Conservation (phyloP, 2,329 filamentous ascomycete genomes). For the Xylaria sp. region DNA sequence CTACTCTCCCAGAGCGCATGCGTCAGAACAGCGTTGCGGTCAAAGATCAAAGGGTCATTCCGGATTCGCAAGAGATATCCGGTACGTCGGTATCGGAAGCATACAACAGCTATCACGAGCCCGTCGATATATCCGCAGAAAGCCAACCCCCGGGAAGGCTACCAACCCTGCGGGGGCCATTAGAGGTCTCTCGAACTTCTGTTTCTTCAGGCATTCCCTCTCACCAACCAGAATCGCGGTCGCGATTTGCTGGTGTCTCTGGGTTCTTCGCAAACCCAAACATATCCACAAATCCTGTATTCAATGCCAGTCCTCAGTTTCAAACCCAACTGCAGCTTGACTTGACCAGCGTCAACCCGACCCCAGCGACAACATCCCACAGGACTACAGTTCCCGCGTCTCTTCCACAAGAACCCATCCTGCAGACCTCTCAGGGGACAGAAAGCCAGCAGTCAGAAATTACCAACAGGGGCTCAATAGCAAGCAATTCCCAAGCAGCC, state of each 20-base stretch:
- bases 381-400: conserved; percentile 33
- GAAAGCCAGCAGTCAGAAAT: conserved; percentile 33
- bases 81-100: conserved; percentile 39
- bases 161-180: conserved; percentile 15
- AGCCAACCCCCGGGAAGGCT: conserved; percentile 25
- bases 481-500: conserved; percentile 45
- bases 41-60: conserved; percentile 43
- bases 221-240: conserved; percentile 44
- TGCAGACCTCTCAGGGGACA: conserved; percentile 24
- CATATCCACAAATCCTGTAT: conserved; percentile 25
- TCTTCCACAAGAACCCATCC: conserved; percentile 16
- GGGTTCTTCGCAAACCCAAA: conserved; percentile 29
- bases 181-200: conserved; percentile 14
- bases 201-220: conserved; percentile 45
- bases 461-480: conserved; percentile 29
- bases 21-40: conserved; percentile 14
- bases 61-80: conserved; percentile 49
- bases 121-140: conserved; percentile 16
- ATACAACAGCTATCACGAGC: conserved; percentile 35
- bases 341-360: conserved; percentile 12
- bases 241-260: conserved; percentile 17
- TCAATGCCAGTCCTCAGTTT: conserved; percentile 21
- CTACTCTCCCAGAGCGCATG: conserved; percentile 22
- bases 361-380: conserved; percentile 17
- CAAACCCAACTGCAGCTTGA: conserved; percentile 31